phyloP scores from a whole-genome alignment of 23 red algal genomes.

The Pyropia yezoensis region DNA sequence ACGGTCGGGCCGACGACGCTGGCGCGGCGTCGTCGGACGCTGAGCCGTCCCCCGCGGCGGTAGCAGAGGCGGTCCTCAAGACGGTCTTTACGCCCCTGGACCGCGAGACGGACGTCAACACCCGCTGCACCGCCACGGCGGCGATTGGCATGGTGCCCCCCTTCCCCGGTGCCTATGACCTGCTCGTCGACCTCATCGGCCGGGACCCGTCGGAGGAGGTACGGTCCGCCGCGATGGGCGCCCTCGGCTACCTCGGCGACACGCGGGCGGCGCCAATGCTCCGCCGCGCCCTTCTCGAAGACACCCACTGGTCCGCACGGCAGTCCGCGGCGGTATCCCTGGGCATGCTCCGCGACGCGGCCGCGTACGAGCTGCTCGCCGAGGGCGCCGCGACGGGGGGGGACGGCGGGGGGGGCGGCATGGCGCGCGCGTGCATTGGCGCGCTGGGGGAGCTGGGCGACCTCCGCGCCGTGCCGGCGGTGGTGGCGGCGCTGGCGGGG shows the following conservation, averaged over 20 bases:
- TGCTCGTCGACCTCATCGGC: slow-evolving; percentile 4
- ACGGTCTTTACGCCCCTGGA: no score
- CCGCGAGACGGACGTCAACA: no score
- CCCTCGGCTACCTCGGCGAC: slow-evolving; percentile 20
- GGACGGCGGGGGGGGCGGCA: no score
- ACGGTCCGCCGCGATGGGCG: slow-evolving; percentile 8
- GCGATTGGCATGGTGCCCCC: no score
- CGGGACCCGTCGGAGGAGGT: slow-evolving; percentile 7
- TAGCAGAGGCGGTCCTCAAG: no score
- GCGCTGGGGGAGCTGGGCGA: slow-evolving; percentile 11
- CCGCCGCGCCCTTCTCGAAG: slow-evolving; percentile 11
- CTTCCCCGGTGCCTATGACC: slow-evolving; percentile 1
- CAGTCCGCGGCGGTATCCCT: slow-evolving; percentile 11
- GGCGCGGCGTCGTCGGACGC: no score
- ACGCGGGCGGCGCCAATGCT: slow-evolving; percentile 5
- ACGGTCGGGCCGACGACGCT: no score
- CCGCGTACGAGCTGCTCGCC: slow-evolving; percentile 1
- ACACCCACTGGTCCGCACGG: slow-evolving; percentile 16
- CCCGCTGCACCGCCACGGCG: no score
- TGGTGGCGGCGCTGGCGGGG: not conserved
- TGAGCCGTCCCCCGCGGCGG: no score
- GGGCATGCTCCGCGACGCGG: slow-evolving; percentile 19
- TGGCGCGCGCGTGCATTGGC: slow-evolving; percentile 6
- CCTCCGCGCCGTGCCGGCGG: slow-evolving; percentile 6
- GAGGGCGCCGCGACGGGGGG: no score